phyloP scores from a whole-genome alignment of 2,329 filamentous ascomycete species.

The Cryphonectria nitschkei region DNA sequence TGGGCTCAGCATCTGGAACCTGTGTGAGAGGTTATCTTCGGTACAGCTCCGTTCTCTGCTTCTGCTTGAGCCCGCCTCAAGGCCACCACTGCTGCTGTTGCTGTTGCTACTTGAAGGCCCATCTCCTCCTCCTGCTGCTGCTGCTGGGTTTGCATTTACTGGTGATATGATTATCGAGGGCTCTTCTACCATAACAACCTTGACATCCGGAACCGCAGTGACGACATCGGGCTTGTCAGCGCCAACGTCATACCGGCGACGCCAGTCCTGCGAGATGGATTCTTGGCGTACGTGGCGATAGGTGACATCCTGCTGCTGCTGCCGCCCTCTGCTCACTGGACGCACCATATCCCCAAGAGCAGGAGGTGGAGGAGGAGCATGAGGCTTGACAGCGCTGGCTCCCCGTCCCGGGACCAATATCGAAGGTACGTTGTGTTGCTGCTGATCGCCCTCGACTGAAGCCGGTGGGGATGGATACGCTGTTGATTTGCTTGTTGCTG shows the following conservation, averaged over 20 bases:
- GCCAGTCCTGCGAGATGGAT: conserved; percentile 6
- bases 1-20: conserved; percentile 2
- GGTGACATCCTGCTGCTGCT: not conserved
- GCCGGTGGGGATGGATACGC: conserved; percentile 41
- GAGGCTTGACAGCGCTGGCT: not conserved
- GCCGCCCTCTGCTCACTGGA: conserved; percentile 19
- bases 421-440: conserved; percentile 5
- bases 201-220: conserved; percentile 4
- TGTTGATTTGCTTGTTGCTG: conserved; percentile 19
- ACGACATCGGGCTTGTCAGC: conserved; percentile 1
- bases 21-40: conserved; percentile 6
- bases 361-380: not conserved
- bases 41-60: conserved; percentile 13
- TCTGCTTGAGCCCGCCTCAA: not conserved
- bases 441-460: conserved; percentile 35
- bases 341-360: not conserved
- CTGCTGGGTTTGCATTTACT: not conserved
- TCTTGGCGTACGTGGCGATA: not conserved
- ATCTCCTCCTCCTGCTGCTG: not conserved
- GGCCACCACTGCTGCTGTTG: not conserved
- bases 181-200: conserved; percentile 1
- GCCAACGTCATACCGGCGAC: not conserved
- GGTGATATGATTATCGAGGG: not conserved
- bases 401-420: conserved; percentile 12
- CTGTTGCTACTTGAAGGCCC: too few relatives aligned